A percentile compares a stretch with the other conserved stretches of the same genome.
Conservation (phyloP, 1,139 yeast species). For the Taphrina betulina region DNA sequence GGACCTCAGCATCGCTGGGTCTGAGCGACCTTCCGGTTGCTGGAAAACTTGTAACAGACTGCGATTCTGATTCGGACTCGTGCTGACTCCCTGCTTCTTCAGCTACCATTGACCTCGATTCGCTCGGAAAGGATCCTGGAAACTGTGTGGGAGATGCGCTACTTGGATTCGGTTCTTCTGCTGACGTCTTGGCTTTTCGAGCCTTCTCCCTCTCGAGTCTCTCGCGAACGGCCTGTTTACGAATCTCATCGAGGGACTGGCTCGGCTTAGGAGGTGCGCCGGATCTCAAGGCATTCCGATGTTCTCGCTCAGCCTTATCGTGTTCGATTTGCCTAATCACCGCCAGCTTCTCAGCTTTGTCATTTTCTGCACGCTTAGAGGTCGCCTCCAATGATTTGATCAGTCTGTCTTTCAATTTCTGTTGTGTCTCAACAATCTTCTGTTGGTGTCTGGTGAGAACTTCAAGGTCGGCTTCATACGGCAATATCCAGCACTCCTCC, state of each 20-base stretch:
- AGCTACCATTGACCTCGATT: neutral
- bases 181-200: conserved; percentile 3
- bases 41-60: too few relatives aligned
- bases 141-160: neutral
- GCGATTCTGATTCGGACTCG: neutral
- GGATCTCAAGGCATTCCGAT: conserved; percentile 18
- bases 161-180: neutral
- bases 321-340: conserved; percentile 29
- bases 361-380: conserved; percentile 6
- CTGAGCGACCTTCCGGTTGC: too few relatives aligned
- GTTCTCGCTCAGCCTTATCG: conserved; percentile 18
- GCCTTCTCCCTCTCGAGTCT: conserved; percentile 22
- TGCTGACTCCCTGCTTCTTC: neutral
- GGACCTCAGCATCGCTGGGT: neutral
- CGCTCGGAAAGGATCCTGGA: conserved; percentile 26
- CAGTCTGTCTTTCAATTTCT: conserved; percentile 5
- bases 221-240: conserved; percentile 27
- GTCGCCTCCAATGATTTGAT: conserved; percentile 6
- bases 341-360: conserved; percentile 24
- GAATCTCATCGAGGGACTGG: conserved; percentile 22
- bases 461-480: conserved; percentile 23
- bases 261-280: conserved; percentile 16
- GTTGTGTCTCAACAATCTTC: conserved; percentile 17
- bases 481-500: conserved; percentile 28
- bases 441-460: neutral